Percentiles rank a stretch among this genome's conserved stretches.
Evolutionary conservation across 106 monocot species (phyloP).

Genomic region (Dioscorea zingiberensis): DNA sequence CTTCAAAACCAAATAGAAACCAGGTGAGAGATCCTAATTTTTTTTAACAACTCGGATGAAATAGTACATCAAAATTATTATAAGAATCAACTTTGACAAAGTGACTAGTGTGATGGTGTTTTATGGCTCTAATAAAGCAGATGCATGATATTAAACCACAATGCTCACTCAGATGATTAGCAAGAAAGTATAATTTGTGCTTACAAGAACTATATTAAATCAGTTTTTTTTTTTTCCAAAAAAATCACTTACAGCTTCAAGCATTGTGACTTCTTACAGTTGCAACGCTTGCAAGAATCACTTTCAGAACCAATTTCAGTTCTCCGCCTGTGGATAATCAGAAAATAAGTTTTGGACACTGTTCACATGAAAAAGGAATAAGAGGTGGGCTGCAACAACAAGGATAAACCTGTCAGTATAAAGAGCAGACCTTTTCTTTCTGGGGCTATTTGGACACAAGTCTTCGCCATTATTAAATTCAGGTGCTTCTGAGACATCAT

Average conservation of each 20-base stretch:
- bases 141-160: too few relatives aligned
- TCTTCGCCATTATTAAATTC: constrained; percentile 27
- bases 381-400: not conserved
- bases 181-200: too few relatives aligned
- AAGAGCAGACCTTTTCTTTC: constrained; percentile 60
- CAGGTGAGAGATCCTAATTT: too few relatives aligned
- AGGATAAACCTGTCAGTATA: not conserved
- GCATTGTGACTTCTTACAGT: constrained; percentile 99
- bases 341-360: not conserved
- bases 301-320: constrained; percentile 54
- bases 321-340: constrained; percentile 47
- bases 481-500: constrained; percentile 25
- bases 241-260: constrained; percentile 75
- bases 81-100: too few relatives aligned
- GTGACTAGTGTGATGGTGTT: too few relatives aligned
- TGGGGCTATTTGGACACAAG: constrained; percentile 47
- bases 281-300: constrained; percentile 82
- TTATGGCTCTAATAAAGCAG: too few relatives aligned
- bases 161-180: too few relatives aligned
- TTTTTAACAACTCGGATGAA: too few relatives aligned
- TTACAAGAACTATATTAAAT: too few relatives aligned
- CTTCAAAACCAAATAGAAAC: too few relatives aligned
- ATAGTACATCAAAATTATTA: too few relatives aligned
- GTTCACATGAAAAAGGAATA: not conserved
- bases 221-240: too few relatives aligned